These are phyloP conservation scores for Chaetomium tenue DNA, from an alignment of 495 filamentous ascomycete species.

Conservation along the genomic window DNA sequence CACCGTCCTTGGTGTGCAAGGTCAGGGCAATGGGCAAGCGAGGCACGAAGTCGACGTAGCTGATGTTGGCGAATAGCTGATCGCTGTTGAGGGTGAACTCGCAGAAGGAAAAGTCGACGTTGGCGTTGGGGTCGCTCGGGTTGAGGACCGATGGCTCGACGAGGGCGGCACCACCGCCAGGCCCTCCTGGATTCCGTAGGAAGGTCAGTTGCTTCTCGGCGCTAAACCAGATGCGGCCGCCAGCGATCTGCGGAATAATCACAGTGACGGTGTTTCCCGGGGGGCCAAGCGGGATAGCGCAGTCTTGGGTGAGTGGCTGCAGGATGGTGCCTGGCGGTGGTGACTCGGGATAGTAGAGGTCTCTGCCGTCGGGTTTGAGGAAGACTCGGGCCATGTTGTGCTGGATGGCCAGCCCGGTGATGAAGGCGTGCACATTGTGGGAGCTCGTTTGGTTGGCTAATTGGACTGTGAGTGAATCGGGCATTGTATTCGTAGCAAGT, in stretches of 20 bases:
- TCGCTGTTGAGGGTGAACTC: slow-evolving; percentile 71
- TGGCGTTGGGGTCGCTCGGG: slow-evolving; percentile 63
- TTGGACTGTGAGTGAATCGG: slow-evolving; percentile 40
- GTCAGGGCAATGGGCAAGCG: slow-evolving; percentile 65
- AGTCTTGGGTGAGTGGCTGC: slow-evolving; percentile 56
- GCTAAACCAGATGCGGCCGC: slow-evolving; percentile 70
- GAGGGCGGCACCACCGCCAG: slow-evolving; percentile 52
- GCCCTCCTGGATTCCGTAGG: slow-evolving; percentile 61
- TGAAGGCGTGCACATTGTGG: slow-evolving; percentile 40
- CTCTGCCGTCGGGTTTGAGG: slow-evolving; percentile 35
- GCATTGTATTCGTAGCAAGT: too few relatives aligned
- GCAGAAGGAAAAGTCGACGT: slow-evolving; percentile 65
- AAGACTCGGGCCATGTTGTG: slow-evolving; percentile 37
- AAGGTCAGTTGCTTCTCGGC: slow-evolving; percentile 59
- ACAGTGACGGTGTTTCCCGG: slow-evolving; percentile 59
- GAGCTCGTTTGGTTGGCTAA: slow-evolving; percentile 41
- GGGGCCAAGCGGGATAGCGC: slow-evolving; percentile 64
- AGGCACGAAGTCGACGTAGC: slow-evolving; percentile 70
- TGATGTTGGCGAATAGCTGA: slow-evolving; percentile 77
- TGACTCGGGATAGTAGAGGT: slow-evolving; percentile 41
- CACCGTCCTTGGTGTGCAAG: slow-evolving; percentile 51
- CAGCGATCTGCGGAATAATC: slow-evolving; percentile 67
- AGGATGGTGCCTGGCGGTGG: slow-evolving; percentile 36
- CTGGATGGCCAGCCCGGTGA: slow-evolving; percentile 48
- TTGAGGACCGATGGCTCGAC: slow-evolving; percentile 77